Evolutionary conservation across 2,329 filamentous ascomycete genomes (phyloP), one percentile per base, ranked within the genome.

Genomic region (Clathrospora elynae): DNA sequence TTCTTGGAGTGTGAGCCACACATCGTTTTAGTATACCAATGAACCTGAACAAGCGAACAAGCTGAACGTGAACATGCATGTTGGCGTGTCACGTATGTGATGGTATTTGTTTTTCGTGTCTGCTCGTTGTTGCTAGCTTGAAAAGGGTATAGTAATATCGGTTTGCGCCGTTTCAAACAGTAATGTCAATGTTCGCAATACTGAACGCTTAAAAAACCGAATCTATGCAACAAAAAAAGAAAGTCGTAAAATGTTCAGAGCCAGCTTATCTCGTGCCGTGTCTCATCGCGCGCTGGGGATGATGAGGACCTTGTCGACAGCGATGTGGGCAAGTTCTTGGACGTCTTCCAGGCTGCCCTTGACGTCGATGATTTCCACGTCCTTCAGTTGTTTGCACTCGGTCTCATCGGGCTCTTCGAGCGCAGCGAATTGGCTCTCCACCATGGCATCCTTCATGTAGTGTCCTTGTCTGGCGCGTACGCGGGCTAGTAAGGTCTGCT

Each of bases 371-470:
- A 67, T 66, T 39, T 75, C 53, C 2, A 77, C 72, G 52, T 78
- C 75, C 51, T 66, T 67, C 8, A 69, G 58, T 36, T 59, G 61
- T 46, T 67, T 75, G 51, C 79, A 75, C 64, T 90, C 87, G 41
- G 88, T 82, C 31, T 73, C 71, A 36, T 78, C 78, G 0, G 93
- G 93, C 50, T 86, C 83, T 73, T 99, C 92, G n/a, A 99, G 79
- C 37, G 84, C 86, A 51, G 85, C 82, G 55, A 97, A 87, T 68
- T 99, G 93, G 72, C 90, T 95, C 62, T 87, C 85, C 6, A 99
- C 91, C 92, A 99, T 97, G 61, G 83, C 82, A 57, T 89, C 87
- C 61, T 93, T 92, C 91, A 99, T 96, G 73, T 93, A 99, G 69
- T 99, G 93, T 37, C 84, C 84, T 72, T 91, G 74, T 56, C 93